Percentiles rank a stretch among this genome's conserved stretches.
Evolutionary conservation across 139 green algal species (phyloP).

Genomic region (Chlamydomonas sp.): DNA sequence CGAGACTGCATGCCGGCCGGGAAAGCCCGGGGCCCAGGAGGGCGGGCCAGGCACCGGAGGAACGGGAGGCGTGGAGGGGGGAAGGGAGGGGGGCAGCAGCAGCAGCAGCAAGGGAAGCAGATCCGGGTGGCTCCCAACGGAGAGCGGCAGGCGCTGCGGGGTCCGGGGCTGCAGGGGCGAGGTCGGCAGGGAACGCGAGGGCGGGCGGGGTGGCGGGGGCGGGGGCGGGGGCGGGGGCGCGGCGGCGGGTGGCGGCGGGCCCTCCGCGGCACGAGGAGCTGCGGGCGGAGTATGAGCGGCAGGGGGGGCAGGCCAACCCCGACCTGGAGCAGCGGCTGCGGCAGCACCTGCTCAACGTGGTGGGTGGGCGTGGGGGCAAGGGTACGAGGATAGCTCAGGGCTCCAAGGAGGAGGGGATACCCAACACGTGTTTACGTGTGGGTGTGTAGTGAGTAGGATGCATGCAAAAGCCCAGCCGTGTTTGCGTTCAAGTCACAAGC

Average conservation of each 20-base stretch:
- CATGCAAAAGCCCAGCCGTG: too few species aligned
- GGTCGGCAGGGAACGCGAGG: too few species aligned
- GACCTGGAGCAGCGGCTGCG: conserved; percentile 17
- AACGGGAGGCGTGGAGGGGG: too few species aligned
- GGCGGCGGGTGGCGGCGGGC: neutral
- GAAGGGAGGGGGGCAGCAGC: neutral
- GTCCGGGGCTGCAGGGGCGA: neutral
- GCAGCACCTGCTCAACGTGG: conserved; percentile 8
- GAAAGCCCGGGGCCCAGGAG: too few species aligned
- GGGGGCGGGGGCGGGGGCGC: too few species aligned
- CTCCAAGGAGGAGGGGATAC: neutral
- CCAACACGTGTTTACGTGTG: too few species aligned
- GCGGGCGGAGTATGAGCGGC: neutral
- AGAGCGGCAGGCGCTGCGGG: neutral
- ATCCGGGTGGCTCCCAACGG: neutral
- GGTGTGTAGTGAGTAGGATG: too few species aligned
- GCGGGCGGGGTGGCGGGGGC: too few species aligned
- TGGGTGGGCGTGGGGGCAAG: neutral
- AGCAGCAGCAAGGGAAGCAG: neutral
- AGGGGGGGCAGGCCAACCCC: neutral
- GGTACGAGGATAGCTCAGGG: neutral
- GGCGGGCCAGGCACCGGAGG: too few species aligned
- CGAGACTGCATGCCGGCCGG: too few species aligned
- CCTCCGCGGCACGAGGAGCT: neutral
- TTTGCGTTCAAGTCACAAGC: too few species aligned